Evolutionary conservation across 345 rosid species (phyloP).

Genomic region (Litchi chinensis): DNA sequence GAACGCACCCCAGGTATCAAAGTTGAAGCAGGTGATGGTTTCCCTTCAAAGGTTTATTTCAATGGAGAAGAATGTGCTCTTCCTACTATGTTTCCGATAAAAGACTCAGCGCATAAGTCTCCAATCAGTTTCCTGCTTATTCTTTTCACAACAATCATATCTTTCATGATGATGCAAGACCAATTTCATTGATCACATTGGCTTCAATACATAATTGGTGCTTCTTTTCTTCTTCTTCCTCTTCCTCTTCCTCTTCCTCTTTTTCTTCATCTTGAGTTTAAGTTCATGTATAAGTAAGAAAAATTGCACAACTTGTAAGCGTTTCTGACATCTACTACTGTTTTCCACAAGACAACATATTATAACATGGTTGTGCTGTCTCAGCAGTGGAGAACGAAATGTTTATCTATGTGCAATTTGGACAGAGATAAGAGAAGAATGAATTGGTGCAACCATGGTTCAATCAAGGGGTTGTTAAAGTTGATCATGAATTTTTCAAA

Average conservation of each 20-base stretch:
- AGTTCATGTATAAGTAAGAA: slow-evolving; percentile 3
- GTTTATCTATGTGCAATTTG: not conserved
- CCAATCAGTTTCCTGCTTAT: slow-evolving; percentile 26
- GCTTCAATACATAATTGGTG: not conserved
- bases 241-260: too few species aligned
- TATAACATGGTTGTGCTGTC: not conserved
- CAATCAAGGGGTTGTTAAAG: not conserved
- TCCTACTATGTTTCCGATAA: slow-evolving; percentile 56
- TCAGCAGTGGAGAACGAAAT: not conserved
- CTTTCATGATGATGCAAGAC: slow-evolving; percentile 47
- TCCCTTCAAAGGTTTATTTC: slow-evolving; percentile 69
- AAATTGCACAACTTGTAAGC: not conserved
- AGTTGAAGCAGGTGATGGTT: slow-evolving; percentile 67
- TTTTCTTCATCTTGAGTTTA: not conserved
- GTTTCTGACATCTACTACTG: not conserved
- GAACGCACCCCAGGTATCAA: slow-evolving; percentile 46
- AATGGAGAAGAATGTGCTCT: slow-evolving; percentile 96
- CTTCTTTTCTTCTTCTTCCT: not conserved
- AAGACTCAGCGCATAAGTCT: slow-evolving; percentile 40
- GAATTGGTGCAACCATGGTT: not conserved
- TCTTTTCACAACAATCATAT: slow-evolving; percentile 28
- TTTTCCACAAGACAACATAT: not conserved
- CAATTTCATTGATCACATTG: slow-evolving; percentile 15
- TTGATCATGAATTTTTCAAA: not conserved
- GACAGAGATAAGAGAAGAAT: slow-evolving; percentile 1